A percentile compares a stretch with the other conserved stretches of the same genome.
Conservation (phyloP, 768 basidiomycete genomes). For the Dacryopinax primogenitus region DNA sequence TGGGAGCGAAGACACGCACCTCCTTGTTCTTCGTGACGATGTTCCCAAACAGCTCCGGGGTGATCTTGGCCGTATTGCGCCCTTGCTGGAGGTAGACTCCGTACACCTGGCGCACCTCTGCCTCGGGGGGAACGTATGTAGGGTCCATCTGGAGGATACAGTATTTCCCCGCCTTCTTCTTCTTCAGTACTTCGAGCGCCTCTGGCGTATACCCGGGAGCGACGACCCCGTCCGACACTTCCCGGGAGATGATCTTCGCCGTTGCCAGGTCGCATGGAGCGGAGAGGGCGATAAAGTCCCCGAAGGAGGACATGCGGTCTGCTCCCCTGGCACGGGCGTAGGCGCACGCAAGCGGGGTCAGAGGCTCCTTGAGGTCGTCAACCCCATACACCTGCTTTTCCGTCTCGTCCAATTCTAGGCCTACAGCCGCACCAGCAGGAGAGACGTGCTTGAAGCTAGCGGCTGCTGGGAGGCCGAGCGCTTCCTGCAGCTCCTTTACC, state of each 20-base stretch:
- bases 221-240: slow-evolving; percentile 96
- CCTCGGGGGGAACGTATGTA: slow-evolving; percentile 55
- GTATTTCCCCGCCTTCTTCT: slow-evolving; percentile 98
- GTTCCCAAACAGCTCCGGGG: slow-evolving; percentile 66
- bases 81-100: slow-evolving; percentile 82
- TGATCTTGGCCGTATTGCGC: slow-evolving; percentile 81
- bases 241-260: slow-evolving; percentile 92
- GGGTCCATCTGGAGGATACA: slow-evolving; percentile 96
- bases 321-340: slow-evolving; percentile 96
- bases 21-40: slow-evolving; percentile 80
- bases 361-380: slow-evolving; percentile 79
- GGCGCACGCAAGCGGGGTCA: slow-evolving; percentile 80
- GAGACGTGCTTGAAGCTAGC: slow-evolving; percentile 99
- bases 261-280: slow-evolving; percentile 86
- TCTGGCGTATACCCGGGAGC: slow-evolving; percentile 83
- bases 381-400: slow-evolving; percentile 95
- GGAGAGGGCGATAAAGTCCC: slow-evolving; percentile 95
- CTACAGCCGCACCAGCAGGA: slow-evolving; percentile 92
- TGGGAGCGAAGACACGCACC: slow-evolving; percentile 32
- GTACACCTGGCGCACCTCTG: slow-evolving; percentile 92
- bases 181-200: slow-evolving; percentile 77
- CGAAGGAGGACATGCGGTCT: slow-evolving; percentile 98
- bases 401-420: slow-evolving; percentile 60
- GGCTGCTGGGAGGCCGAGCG: slow-evolving; percentile 80
- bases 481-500: slow-evolving; percentile 83